Conservation (phyloP, 805 yeast species). For the Myxozyma melibiosi region DNA sequence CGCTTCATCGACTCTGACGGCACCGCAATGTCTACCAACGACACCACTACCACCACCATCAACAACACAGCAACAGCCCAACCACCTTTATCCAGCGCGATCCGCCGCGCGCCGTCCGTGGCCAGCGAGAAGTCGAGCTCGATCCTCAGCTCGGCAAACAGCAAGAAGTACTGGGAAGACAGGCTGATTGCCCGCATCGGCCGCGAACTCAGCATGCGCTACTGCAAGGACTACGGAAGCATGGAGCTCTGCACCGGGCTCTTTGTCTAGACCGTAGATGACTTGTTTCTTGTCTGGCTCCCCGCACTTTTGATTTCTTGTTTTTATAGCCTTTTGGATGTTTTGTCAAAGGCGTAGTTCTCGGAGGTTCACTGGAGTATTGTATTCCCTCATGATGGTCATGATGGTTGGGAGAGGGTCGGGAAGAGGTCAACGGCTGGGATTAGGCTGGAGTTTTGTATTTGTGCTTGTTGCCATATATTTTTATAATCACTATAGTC, state of each 20-base stretch:
- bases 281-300: too few species aligned
- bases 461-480: too few species aligned
- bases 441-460: too few species aligned
- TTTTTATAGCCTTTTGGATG: too few species aligned
- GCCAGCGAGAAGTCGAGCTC: conserved; percentile 16
- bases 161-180: conserved; percentile 29
- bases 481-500: too few species aligned
- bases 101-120: not conserved
- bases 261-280: conserved; percentile 14
- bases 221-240: conserved; percentile 28
- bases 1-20: conserved; percentile 32
- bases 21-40: not conserved
- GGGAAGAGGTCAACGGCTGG: too few species aligned
- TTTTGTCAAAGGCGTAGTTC: too few species aligned
- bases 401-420: too few species aligned
- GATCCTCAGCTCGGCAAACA: conserved; percentile 19
- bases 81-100: too few species aligned
- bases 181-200: conserved; percentile 24
- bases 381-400: too few species aligned
- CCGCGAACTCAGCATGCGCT: conserved; percentile 19
- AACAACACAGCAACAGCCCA: not conserved
- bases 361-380: too few species aligned
- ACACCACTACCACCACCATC: not conserved
- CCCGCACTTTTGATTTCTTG: too few species aligned
- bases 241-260: conserved; percentile 27